A percentile compares a stretch with the other conserved stretches of the same genome.
Conservation (phyloP, 495 filamentous ascomycete species). For the Jackrogersella multiformis region DNA sequence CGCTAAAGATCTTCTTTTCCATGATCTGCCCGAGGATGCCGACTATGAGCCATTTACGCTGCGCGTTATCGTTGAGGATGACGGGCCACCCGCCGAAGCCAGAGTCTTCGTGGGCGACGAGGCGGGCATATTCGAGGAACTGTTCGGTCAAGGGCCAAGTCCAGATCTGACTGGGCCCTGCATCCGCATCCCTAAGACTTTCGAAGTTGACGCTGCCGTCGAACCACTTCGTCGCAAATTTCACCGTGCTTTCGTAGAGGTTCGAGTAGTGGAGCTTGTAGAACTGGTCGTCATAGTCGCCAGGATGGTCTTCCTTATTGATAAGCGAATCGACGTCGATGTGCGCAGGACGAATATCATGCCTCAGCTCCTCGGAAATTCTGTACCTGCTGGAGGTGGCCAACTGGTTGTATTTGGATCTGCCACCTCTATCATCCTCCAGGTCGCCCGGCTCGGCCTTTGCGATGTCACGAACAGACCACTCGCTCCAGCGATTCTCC, state of each 20-base stretch:
- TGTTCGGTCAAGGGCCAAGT: constrained; percentile 34
- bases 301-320: constrained; percentile 16
- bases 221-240: constrained; percentile 37
- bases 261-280: constrained; percentile 26
- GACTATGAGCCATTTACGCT: constrained; percentile 54
- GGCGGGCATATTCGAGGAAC: constrained; percentile 48
- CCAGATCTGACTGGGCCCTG: constrained; percentile 23
- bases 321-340: constrained; percentile 35
- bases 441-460: constrained; percentile 4
- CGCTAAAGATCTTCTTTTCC: constrained; percentile 54
- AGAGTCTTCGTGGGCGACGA: constrained; percentile 51
- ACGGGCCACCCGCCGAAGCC: constrained; percentile 52
- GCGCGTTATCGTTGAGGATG: constrained; percentile 44
- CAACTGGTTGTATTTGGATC: too few relatives aligned
- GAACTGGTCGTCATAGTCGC: constrained; percentile 41
- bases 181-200: neutral
- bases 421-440: too few relatives aligned
- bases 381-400: neutral
- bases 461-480: constrained; percentile 24
- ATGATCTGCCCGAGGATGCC: constrained; percentile 55
- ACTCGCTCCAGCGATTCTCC: constrained; percentile 25
- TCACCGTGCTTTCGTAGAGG: constrained; percentile 27
- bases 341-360: constrained; percentile 32
- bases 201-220: constrained; percentile 12
- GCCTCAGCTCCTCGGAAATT: neutral